A percentile compares a stretch with the other conserved stretches of the same genome.
Conservation (phyloP, 805 yeast genomes). For the Peterozyma toletana region DNA sequence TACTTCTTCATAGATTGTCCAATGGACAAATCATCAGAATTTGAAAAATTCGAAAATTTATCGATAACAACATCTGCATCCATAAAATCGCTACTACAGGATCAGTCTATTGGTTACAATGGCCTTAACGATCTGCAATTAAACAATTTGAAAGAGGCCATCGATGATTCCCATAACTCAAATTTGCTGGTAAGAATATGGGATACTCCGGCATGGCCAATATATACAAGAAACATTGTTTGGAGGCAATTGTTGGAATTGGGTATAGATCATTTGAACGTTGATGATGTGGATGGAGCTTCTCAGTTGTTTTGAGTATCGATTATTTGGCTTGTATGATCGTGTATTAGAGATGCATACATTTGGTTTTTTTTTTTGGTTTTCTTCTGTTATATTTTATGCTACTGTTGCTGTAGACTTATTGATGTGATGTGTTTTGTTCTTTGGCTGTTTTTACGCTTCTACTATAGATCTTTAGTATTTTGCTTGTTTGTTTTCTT, state of each 20-base stretch:
- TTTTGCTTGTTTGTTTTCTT: too few relatives aligned
- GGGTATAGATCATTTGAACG: conserved; percentile 54
- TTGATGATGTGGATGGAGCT: conserved; percentile 42
- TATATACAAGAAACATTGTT: conserved; percentile 31
- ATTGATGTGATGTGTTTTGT: too few relatives aligned
- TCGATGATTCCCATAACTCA: conserved; percentile 34
- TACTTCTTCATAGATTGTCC: conserved; percentile 51
- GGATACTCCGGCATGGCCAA: conserved; percentile 69
- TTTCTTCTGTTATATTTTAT: too few relatives aligned
- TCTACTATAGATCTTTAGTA: too few relatives aligned
- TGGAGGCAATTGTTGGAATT: conserved; percentile 39
- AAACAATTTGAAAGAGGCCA: conserved; percentile 14
- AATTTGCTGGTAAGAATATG: conserved; percentile 57
- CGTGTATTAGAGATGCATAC: too few relatives aligned
- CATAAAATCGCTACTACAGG: conserved; percentile 13
- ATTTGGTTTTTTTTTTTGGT: too few relatives aligned
- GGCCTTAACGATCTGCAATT: conserved; percentile 29
- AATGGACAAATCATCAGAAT: conserved; percentile 16
- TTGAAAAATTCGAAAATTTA: conserved; percentile 13
- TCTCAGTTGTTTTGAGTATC: background rate
- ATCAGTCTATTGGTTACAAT: conserved; percentile 8
- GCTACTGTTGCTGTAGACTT: too few relatives aligned
- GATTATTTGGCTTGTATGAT: too few relatives aligned
- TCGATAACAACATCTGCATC: conserved; percentile 18
- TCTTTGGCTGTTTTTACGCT: too few relatives aligned